These are phyloP conservation scores for Chenopodium album DNA, from an alignment of 148 eudicot species.

Conservation along the genomic window DNA sequence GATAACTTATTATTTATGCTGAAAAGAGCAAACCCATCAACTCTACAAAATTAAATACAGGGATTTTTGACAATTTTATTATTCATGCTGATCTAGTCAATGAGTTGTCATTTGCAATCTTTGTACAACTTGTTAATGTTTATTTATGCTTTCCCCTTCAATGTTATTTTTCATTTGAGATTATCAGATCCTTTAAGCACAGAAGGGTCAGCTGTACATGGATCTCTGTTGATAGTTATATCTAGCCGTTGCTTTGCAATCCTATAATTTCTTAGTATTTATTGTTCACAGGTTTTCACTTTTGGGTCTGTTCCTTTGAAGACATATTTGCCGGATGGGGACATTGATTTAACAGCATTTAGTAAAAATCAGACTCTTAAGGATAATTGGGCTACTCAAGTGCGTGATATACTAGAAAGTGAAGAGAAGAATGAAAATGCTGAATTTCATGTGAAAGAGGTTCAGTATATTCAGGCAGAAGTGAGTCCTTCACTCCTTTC, in stretches of 20 bases:
- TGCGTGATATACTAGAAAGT: constrained; percentile 67
- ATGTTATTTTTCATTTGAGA: not conserved
- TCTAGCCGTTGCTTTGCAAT: not conserved
- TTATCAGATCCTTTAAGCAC: not conserved
- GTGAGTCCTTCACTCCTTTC: constrained; percentile 35
- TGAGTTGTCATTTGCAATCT: not conserved
- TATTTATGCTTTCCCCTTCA: not conserved
- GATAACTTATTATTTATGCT: not conserved
- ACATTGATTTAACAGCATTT: constrained; percentile 83
- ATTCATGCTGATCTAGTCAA: not conserved
- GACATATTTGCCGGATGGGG: constrained; percentile 97
- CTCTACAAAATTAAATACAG: not conserved
- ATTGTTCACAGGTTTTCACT: constrained; percentile 62
- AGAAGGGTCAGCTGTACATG: not conserved
- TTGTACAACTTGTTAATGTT: not conserved
- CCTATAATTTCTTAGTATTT: not conserved
- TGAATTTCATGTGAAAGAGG: constrained; percentile 89
- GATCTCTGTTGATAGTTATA: too few relatives aligned
- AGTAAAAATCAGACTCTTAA: constrained; percentile 55
- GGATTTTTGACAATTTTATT: not conserved
- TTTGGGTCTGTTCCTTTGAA: constrained; percentile 97
- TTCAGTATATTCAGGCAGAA: constrained; percentile 94
- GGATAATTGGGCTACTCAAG: constrained; percentile 80
- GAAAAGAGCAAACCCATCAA: not conserved
- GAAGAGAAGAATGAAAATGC: constrained; percentile 90